Percentiles rank a stretch among this genome's conserved stretches.
phyloP scores from a whole-genome alignment of 345 rosid species.

The Sonneratia alba region DNA sequence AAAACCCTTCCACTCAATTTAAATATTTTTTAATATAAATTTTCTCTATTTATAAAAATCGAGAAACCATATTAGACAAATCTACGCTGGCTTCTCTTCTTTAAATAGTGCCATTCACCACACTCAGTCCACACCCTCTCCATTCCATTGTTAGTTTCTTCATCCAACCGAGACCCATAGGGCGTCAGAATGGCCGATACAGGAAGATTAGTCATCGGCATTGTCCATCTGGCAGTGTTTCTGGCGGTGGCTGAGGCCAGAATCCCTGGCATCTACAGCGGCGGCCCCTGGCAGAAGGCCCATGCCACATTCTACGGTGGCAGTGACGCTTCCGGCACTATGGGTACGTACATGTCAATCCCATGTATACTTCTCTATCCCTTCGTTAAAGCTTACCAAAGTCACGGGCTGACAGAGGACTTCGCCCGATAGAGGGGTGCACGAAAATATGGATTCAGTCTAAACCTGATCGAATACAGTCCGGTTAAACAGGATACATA shows the following conservation, averaged over 20 bases:
- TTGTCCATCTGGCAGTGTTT: background rate
- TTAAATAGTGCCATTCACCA: background rate
- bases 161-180: no score
- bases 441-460: no score
- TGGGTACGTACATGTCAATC: background rate
- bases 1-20: no score
- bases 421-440: no score
- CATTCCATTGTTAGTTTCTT: background rate
- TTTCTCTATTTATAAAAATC: no score
- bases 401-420: no score
- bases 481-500: no score
- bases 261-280: constrained; percentile 11
- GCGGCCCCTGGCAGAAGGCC: constrained; percentile 6
- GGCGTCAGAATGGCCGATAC: background rate
- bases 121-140: background rate
- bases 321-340: constrained; percentile 13
- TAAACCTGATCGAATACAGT: no score
- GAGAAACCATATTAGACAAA: no score
- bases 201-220: background rate
- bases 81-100: background rate
- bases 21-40: no score
- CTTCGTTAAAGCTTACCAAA: no score
- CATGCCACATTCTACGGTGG: constrained; percentile 15
- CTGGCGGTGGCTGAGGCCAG: constrained; percentile 5
- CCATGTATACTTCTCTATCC: no score